These are phyloP conservation scores for Ascochyta viciae-villosae DNA, from an alignment of 2,329 filamentous ascomycete species.

Conservation along the genomic window DNA sequence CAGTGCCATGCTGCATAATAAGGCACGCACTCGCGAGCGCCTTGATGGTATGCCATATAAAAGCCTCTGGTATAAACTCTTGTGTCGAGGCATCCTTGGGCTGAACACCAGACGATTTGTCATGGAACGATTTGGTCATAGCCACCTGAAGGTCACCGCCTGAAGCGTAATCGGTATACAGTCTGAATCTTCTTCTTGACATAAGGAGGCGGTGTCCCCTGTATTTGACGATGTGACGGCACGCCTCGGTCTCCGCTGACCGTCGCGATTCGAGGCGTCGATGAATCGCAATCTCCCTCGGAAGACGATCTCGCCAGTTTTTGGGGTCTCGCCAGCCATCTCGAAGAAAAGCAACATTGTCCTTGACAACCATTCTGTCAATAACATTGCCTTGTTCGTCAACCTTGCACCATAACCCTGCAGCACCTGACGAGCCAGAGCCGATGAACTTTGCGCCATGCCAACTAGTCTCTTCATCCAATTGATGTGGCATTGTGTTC, in stretches of 20 bases:
- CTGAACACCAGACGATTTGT: neutral
- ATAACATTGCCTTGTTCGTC: constrained; percentile 2
- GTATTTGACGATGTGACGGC: neutral
- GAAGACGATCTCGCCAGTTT: constrained; percentile 4
- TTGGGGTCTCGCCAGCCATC: constrained; percentile 3
- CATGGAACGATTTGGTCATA: neutral
- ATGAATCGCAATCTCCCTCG: neutral
- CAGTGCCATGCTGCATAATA: neutral
- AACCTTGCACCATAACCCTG: neutral
- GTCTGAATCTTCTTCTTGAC: neutral
- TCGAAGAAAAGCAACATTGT: neutral
- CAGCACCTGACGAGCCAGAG: neutral
- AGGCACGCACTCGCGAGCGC: constrained; percentile 4
- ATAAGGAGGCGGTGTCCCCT: constrained; percentile 3
- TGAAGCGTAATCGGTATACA: neutral
- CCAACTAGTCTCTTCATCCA: neutral
- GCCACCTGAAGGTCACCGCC: neutral
- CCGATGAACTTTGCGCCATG: constrained; percentile 1
- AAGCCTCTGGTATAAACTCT: neutral
- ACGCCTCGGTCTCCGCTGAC: neutral
- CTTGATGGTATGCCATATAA: constrained; percentile 3
- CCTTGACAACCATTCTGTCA: constrained; percentile 6
- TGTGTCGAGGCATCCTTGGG: neutral
- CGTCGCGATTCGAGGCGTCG: constrained; percentile 1
- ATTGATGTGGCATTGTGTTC: neutral